Evolutionary conservation across 2,329 filamentous ascomycete genomes (phyloP).

Genomic region (Penicillium freii): DNA sequence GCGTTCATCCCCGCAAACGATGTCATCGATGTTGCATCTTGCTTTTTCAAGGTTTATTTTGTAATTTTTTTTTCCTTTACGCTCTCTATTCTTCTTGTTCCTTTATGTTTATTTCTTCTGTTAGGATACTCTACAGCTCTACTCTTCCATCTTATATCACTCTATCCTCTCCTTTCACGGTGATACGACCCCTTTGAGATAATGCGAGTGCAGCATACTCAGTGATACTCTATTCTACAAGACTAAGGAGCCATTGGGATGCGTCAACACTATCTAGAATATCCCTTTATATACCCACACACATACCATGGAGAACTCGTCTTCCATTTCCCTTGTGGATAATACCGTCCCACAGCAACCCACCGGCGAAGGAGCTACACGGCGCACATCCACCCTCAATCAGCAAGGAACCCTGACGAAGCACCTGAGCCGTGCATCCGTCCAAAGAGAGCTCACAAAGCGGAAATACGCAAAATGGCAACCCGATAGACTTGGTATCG

Average conservation of each 20-base stretch:
- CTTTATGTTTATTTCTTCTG: background rate
- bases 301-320: slow-evolving; percentile 26
- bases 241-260: background rate
- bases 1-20: slow-evolving; percentile 26
- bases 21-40: slow-evolving; percentile 21
- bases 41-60: background rate
- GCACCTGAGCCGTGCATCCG: slow-evolving; percentile 33
- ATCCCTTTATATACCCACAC: background rate
- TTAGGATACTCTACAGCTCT: background rate
- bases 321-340: slow-evolving; percentile 41
- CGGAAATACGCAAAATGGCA: slow-evolving; percentile 52
- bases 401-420: slow-evolving; percentile 27
- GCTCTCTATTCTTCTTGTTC: background rate
- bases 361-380: slow-evolving; percentile 23
- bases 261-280: background rate
- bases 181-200: slow-evolving; percentile 1
- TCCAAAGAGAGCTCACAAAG: slow-evolving; percentile 41
- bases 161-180: background rate
- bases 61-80: background rate
- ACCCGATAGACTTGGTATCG: slow-evolving; percentile 56
- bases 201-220: slow-evolving; percentile 5
- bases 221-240: background rate
- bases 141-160: background rate
- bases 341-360: slow-evolving; percentile 35
- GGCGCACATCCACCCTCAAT: slow-evolving; percentile 20